These are phyloP conservation scores for Suhomyces chickasaworum DNA, from an alignment of 1,139 yeast species.

Conservation along the genomic window DNA sequence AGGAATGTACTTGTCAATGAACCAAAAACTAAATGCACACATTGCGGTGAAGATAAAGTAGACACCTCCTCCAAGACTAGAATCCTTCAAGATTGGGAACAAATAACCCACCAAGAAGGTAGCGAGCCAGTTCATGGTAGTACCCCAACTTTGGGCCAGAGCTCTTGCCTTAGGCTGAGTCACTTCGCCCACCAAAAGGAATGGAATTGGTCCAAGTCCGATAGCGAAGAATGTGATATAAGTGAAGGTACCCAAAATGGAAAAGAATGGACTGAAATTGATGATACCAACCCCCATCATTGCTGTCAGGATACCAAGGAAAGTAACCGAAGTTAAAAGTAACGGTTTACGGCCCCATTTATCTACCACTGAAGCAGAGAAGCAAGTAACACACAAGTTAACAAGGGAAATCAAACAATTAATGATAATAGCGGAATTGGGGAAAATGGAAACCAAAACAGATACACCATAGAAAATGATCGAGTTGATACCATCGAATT, in stretches of 20 bases:
- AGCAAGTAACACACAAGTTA: constrained; percentile 71
- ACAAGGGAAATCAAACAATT: constrained; percentile 74
- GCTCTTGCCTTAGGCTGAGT: constrained; percentile 81
- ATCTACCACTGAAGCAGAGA: constrained; percentile 74
- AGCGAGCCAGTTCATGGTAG: constrained; percentile 87
- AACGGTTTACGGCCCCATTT: constrained; percentile 74
- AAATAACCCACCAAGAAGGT: constrained; percentile 79
- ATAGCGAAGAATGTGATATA: constrained; percentile 85
- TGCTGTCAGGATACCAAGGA: constrained; percentile 71
- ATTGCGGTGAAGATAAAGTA: constrained; percentile 69
- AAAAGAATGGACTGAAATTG: constrained; percentile 46
- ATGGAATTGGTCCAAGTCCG: constrained; percentile 95
- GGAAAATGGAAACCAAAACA: constrained; percentile 68
- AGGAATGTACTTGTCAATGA: constrained; percentile 57
- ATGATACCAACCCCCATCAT: constrained; percentile 69
- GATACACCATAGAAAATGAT: constrained; percentile 91
- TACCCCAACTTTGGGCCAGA: constrained; percentile 90
- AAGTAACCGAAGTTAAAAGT: constrained; percentile 59
- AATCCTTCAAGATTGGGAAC: constrained; percentile 70
- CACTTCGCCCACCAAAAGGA: constrained; percentile 83
- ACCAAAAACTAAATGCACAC: constrained; percentile 51
- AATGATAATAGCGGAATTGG: constrained; percentile 65
- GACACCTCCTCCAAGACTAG: constrained; percentile 73
- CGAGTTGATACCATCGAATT: constrained; percentile 88
- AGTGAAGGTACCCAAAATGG: constrained; percentile 66